Conservation (phyloP, 148 eudicot genomes). For the Salicornia ramosissima region DNA sequence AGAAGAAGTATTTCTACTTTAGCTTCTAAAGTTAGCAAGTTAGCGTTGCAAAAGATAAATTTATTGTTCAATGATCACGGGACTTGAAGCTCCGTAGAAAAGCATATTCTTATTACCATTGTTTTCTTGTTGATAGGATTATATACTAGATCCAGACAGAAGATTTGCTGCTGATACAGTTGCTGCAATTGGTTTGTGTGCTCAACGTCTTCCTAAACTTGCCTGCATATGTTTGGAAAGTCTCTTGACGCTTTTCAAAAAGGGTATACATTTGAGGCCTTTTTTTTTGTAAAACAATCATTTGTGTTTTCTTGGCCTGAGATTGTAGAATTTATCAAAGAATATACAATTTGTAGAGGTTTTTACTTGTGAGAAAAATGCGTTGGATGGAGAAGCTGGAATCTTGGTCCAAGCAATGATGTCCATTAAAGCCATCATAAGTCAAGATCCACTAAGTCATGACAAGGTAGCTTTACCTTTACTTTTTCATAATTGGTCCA, state of each 20-base stretch:
- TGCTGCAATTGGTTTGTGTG: conserved; percentile 94
- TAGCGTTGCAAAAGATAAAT: background rate
- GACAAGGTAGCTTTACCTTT: conserved; percentile 56
- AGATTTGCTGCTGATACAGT: conserved; percentile 94
- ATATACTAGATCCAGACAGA: conserved; percentile 89
- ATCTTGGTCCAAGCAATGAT: conserved; percentile 77
- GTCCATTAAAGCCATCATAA: conserved; percentile 68
- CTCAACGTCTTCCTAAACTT: conserved; percentile 57
- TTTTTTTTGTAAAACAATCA: background rate
- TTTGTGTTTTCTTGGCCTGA: background rate
- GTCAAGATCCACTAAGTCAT: conserved; percentile 62
- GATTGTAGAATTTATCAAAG: conserved; percentile 5
- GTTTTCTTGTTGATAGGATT: conserved; percentile 57
- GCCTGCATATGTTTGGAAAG: conserved; percentile 71
- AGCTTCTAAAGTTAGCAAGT: background rate
- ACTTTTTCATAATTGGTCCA: conserved; percentile 9
- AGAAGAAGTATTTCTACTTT: background rate
- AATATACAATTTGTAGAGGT: conserved; percentile 39
- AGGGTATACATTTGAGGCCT: conserved; percentile 36
- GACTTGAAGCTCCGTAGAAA: conserved; percentile 1
- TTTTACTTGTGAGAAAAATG: conserved; percentile 33
- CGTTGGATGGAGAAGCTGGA: conserved; percentile 53
- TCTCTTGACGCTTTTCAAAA: conserved; percentile 54
- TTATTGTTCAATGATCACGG: conserved; percentile 3
- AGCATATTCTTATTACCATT: background rate